A percentile compares a stretch with the other conserved stretches of the same genome.
These are phyloP conservation scores for Wickerhamomyces rabaulensis DNA, from an alignment of 805 yeast genomes.

Conservation along the genomic window DNA sequence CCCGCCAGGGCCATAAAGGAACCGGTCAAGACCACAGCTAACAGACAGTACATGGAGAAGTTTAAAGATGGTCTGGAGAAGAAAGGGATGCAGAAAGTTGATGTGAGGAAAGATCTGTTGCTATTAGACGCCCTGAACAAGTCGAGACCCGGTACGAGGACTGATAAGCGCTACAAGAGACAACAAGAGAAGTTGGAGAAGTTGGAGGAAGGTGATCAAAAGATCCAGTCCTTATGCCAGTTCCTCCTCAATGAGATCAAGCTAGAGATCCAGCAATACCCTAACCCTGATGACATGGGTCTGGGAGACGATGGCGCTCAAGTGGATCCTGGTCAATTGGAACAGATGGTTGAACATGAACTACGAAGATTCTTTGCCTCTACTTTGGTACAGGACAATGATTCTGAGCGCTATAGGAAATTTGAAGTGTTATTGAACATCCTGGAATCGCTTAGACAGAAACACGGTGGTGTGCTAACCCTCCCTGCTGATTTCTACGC, in stretches of 20 bases:
- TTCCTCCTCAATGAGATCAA: slow-evolving; percentile 15
- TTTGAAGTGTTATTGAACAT: slow-evolving; percentile 12
- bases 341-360: slow-evolving; percentile 15
- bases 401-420: slow-evolving; percentile 10
- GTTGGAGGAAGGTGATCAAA: slow-evolving; percentile 5
- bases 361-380: slow-evolving; percentile 6
- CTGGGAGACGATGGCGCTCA: background rate
- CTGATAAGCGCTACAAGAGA: slow-evolving; percentile 14
- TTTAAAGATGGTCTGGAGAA: background rate
- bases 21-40: background rate
- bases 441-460: slow-evolving; percentile 8
- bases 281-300: slow-evolving; percentile 9
- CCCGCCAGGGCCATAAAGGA: background rate
- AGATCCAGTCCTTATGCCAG: slow-evolving; percentile 7
- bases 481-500: slow-evolving; percentile 28
- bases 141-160: slow-evolving; percentile 17
- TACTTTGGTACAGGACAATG: slow-evolving; percentile 3
- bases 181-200: slow-evolving; percentile 8
- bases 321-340: slow-evolving; percentile 5
- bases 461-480: slow-evolving; percentile 3
- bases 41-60: background rate
- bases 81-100: slow-evolving; percentile 6
- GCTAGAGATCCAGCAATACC: slow-evolving; percentile 10
- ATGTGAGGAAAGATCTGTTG: slow-evolving; percentile 9
- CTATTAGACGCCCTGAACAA: slow-evolving; percentile 16